phyloP scores from a whole-genome alignment of 169 alveolate species.

The Plasmodium malariae region DNA sequence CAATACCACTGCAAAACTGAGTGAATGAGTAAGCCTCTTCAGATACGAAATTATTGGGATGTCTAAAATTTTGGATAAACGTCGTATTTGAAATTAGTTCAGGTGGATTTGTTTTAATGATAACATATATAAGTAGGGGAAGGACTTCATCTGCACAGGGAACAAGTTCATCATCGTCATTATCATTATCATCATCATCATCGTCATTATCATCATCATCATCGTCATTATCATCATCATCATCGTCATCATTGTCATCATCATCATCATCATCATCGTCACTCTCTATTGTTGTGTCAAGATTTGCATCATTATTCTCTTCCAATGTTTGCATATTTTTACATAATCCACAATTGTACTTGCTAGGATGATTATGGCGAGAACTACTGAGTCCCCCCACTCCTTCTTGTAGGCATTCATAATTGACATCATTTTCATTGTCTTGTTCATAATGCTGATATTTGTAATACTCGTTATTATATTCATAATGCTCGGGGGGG shows the following conservation, averaged over 20 bases:
- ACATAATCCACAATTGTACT: too few relatives aligned
- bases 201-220: constrained; percentile 77
- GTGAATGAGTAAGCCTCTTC: constrained; percentile 91
- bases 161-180: constrained; percentile 74
- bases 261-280: background rate
- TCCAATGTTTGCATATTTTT: too few relatives aligned
- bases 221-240: constrained; percentile 70
- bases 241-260: background rate
- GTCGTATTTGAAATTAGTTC: constrained; percentile 86
- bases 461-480: too few relatives aligned
- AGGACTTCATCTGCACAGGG: constrained; percentile 90
- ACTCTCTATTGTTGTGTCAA: background rate
- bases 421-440: too few relatives aligned
- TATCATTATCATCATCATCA: constrained; percentile 68
- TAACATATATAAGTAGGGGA: constrained; percentile 86
- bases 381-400: too few relatives aligned
- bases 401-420: too few relatives aligned
- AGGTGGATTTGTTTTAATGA: constrained; percentile 88
- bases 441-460: too few relatives aligned
- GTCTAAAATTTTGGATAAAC: constrained; percentile 87
- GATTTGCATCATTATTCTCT: background rate
- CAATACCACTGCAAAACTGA: constrained; percentile 88
- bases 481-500: too few relatives aligned
- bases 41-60: constrained; percentile 85
- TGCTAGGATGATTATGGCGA: too few relatives aligned